Evolutionary conservation across 164 flowering plant genomes (phyloP).

Genomic region (Kingdonia uniflora): DNA sequence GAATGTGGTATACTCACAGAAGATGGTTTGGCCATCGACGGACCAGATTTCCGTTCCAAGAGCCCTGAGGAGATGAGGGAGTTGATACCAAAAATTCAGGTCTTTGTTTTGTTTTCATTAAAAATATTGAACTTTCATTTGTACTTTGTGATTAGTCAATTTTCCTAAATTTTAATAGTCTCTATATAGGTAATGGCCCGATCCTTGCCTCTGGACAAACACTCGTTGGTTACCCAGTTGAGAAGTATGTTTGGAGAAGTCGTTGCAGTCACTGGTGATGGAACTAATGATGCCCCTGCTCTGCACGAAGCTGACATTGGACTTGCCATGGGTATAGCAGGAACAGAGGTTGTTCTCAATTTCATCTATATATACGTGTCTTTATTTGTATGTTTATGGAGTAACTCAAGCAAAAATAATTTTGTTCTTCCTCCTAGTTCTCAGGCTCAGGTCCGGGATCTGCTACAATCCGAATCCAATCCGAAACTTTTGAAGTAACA

Average conservation of each 20-base stretch:
- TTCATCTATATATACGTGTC: background rate
- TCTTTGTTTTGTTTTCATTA: background rate
- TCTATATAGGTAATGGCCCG: constrained; percentile 8
- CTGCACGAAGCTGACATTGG: constrained; percentile 12
- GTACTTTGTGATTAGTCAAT: background rate
- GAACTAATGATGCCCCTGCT: constrained; percentile 11
- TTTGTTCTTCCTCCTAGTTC: too few species aligned
- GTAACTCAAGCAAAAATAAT: too few species aligned
- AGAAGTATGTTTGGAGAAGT: constrained; percentile 5
- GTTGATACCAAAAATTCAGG: constrained; percentile 7
- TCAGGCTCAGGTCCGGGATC: too few species aligned
- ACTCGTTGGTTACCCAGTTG: constrained; percentile 7
- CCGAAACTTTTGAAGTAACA: too few species aligned
- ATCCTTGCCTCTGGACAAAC: constrained; percentile 9
- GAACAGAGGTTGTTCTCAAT: constrained; percentile 5
- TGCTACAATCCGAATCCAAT: too few species aligned
- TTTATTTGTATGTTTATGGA: background rate
- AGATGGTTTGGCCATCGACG: constrained; percentile 8
- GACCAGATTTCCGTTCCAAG: constrained; percentile 5
- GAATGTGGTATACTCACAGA: constrained; percentile 9
- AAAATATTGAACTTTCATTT: background rate
- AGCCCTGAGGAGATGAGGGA: constrained; percentile 9
- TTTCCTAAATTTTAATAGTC: background rate
- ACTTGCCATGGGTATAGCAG: constrained; percentile 12
- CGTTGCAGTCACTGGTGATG: constrained; percentile 11